Evolutionary conservation across 495 filamentous ascomycete genomes (phyloP), one percentile per base, ranked within the genome.

Genomic region (Durotheca rogersii): DNA sequence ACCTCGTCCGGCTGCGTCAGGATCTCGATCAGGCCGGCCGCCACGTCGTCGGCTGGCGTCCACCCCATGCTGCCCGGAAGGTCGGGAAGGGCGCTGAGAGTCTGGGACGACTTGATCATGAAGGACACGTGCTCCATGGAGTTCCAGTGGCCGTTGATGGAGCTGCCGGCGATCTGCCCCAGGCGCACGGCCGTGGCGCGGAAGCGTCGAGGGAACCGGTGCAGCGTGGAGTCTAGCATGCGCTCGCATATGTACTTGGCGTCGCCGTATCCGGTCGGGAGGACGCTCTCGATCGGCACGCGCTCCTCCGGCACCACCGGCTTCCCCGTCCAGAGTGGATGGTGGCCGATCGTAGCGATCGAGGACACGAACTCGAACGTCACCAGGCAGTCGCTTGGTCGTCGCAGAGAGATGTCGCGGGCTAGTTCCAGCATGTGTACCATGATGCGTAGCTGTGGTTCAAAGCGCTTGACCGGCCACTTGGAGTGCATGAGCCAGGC

Each of bases 401-500:
- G 59, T 1, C 39, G 27, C 4, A 32, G 17, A 0, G 66, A 61
- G 17, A 68, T 66, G 0, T 71, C 71, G 0, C 60, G 36, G 0
- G 71, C 72, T 10, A 81, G 60, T 4, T 74, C 55, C 20, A 76
- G 53, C 9, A 79, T 56, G 33, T 76, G 76, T 10, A 62, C 61
- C 67, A 78, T 66, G 33, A 70, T 65, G 9, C 66, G 51, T 40
- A 81, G 77, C 44, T 82, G 79, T 0, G 66, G 37, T 38, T 76
- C 75, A 19, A 77, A 79, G 7, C 58, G 64, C 7, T 64, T 55
- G 2, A 81, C 39, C 0, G 69, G 66, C 10, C 69, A 64, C 18
- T 64, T 73, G 20, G 65, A 67, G 43, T 70, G 73, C 76, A 81
- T 80, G 0, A 71, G 74, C 78, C 78, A 82, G 3, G 79, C 80